Evolutionary conservation across 2,329 filamentous ascomycete species (phyloP).

Genomic region (Verticillium longisporum): DNA sequence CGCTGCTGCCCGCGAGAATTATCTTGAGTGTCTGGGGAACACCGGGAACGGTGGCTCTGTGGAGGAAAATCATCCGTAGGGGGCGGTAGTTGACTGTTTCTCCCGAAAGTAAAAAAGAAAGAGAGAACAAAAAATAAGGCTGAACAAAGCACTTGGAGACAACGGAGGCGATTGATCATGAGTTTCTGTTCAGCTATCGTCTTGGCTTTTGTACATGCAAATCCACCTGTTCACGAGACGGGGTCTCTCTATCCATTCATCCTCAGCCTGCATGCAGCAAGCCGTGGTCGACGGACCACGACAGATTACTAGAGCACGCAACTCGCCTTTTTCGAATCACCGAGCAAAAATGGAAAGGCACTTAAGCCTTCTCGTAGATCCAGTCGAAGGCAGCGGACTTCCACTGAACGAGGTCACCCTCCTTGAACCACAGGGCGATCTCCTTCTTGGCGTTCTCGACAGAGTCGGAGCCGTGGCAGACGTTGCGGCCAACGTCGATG

Average conservation of each 20-base stretch:
- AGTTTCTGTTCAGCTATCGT: neutral
- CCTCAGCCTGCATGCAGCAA: neutral
- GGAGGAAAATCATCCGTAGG: constrained; percentile 5
- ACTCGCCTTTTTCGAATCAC: neutral
- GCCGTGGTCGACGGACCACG: neutral
- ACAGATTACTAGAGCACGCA: neutral
- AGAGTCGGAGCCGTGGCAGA: constrained; percentile 98
- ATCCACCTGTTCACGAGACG: constrained; percentile 6
- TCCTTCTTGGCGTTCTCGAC: constrained; percentile 99
- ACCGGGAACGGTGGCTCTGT: constrained; percentile 65
- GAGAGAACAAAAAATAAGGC: too few species aligned
- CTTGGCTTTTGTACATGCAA: neutral
- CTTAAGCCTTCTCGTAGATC: constrained; percentile 87
- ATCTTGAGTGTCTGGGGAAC: constrained; percentile 78
- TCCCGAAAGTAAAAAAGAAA: too few species aligned
- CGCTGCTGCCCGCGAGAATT: constrained; percentile 70
- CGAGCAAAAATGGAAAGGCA: neutral
- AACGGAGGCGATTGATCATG: neutral
- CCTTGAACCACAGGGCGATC: constrained; percentile 97
- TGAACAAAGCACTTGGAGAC: too few species aligned
- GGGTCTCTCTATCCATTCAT: constrained; percentile 1
- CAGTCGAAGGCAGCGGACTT: constrained; percentile 81
- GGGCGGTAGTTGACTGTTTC: neutral
- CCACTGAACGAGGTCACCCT: constrained; percentile 77
- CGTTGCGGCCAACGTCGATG: constrained; percentile 82